Evolutionary conservation across 23 red algal species (phyloP).

Genomic region (Gracilaria gracilis): DNA sequence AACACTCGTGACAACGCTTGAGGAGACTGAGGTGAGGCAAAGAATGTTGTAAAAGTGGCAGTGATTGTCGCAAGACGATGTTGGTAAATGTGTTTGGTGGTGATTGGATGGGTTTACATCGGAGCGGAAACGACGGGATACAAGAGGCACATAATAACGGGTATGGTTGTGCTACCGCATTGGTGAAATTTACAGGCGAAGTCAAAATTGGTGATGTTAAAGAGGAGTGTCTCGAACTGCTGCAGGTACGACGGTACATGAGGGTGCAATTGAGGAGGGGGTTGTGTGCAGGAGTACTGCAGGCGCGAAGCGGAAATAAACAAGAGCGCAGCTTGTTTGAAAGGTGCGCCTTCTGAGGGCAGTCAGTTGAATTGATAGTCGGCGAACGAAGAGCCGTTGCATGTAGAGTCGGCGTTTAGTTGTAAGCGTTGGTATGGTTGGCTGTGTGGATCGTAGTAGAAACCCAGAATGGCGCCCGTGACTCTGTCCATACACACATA

Average conservation of each 20-base stretch:
- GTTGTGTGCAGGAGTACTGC: not conserved
- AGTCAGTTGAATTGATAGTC: conserved; percentile 71
- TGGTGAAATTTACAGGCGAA: conserved; percentile 23
- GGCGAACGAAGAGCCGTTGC: conserved; percentile 38
- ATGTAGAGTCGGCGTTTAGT: conserved; percentile 52
- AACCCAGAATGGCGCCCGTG: conserved; percentile 73
- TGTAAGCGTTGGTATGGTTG: conserved; percentile 82
- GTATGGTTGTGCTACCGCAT: not conserved
- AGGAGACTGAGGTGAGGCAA: too few species aligned
- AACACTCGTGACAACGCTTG: too few species aligned
- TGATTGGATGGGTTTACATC: too few species aligned
- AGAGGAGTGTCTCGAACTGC: not conserved
- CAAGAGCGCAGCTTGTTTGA: conserved; percentile 4
- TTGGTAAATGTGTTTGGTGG: too few species aligned
- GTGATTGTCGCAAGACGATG: too few species aligned
- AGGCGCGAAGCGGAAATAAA: conserved; percentile 16
- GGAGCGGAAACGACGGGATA: not conserved
- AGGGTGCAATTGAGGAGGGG: not conserved
- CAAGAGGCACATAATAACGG: not conserved
- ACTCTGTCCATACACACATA: conserved; percentile 76
- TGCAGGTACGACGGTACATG: not conserved
- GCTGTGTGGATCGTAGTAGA: conserved; percentile 78
- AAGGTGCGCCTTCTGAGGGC: conserved; percentile 3
- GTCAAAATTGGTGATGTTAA: conserved; percentile 29
- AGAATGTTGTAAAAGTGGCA: too few species aligned